These are phyloP conservation scores for Pyrenula aspistea DNA, from an alignment of 495 filamentous ascomycete genomes.

Conservation along the genomic window DNA sequence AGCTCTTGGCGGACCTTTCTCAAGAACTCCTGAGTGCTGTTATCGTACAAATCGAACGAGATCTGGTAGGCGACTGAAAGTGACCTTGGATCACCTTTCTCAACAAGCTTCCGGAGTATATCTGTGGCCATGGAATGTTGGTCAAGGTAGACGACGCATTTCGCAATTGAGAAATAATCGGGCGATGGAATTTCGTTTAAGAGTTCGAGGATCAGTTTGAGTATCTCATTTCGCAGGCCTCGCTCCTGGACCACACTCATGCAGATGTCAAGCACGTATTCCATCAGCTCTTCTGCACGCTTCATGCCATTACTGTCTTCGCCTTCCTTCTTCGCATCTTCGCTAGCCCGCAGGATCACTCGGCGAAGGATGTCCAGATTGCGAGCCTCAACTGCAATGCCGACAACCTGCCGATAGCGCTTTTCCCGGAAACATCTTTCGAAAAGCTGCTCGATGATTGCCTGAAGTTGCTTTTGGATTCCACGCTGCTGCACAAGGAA, in stretches of 20 bases:
- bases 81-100: conserved; percentile 63
- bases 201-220: conserved; percentile 77
- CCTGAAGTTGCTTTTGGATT: conserved; percentile 62
- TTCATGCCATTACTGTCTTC: conserved; percentile 33
- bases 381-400: conserved; percentile 92
- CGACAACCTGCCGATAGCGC: conserved; percentile 93
- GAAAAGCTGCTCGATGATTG: conserved; percentile 78
- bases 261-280: conserved; percentile 90
- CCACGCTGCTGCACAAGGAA: conserved; percentile 40
- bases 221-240: conserved; percentile 69
- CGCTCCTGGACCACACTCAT: conserved; percentile 97
- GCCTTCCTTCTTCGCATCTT: conserved; percentile 62
- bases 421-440: conserved; percentile 79
- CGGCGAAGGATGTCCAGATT: conserved; percentile 80
- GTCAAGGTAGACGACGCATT: conserved; percentile 93
- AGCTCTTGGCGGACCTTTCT: conserved; percentile 77
- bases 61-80: conserved; percentile 90
- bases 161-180: conserved; percentile 96
- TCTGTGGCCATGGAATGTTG: conserved; percentile 85
- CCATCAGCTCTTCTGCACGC: conserved; percentile 83
- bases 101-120: conserved; percentile 70
- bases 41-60: conserved; percentile 95
- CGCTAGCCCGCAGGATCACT: conserved; percentile 69
- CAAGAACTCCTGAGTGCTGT: conserved; percentile 93
- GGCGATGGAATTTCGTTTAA: conserved; percentile 79